Conservation (phyloP, 169 alveolate species). For the Plasmodium billcollinsi region DNA sequence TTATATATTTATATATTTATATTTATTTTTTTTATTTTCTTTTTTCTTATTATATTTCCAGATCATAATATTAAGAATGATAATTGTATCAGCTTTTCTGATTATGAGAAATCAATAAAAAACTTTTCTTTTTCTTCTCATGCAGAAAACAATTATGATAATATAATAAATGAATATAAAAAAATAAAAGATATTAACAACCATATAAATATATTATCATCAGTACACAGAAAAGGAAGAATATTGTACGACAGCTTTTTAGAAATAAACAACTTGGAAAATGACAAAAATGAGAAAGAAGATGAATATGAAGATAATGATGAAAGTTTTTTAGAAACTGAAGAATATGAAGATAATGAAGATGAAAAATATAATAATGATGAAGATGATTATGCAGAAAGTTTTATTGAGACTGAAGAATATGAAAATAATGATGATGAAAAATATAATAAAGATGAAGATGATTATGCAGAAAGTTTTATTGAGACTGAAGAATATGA, state of each 20-base stretch:
- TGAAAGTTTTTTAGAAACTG: constrained; percentile 12
- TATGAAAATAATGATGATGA: constrained; percentile 14
- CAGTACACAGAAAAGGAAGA: no score
- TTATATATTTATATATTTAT: background rate
- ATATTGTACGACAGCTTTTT: no score
- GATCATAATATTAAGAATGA: no score
- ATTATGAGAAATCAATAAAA: no score
- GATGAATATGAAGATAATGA: background rate
- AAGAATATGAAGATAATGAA: constrained; percentile 24
- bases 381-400: constrained; percentile 25
- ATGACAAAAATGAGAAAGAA: background rate
- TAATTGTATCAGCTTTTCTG: no score
- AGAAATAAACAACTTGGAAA: constrained; percentile 6
- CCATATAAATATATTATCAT: no score
- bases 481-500: constrained; percentile 4
- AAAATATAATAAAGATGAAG: background rate
- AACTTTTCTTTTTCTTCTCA: no score
- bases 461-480: constrained; percentile 27
- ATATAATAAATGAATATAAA: no score
- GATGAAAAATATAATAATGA: background rate
- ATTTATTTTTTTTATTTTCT: no score
- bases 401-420: constrained; percentile 4
- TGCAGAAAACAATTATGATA: no score
- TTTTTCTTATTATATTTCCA: no score
- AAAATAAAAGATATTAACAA: no score